Conservation (phyloP, 768 basidiomycete genomes). For the Mycena haematopus region DNA sequence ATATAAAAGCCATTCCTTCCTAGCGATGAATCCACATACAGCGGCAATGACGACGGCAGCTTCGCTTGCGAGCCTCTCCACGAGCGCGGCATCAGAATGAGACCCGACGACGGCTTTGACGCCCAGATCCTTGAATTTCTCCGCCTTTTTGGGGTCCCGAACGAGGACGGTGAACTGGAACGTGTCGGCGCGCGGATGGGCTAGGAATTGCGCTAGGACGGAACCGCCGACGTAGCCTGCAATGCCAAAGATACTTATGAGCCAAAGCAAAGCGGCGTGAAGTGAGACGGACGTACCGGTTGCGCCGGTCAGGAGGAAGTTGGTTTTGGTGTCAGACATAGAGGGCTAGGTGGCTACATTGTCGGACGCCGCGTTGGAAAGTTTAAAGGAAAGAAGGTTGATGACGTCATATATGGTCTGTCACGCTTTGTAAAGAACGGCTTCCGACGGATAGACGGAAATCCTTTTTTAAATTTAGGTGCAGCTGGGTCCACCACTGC, state of each 20-base stretch:
- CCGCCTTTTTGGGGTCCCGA: constrained; percentile 52
- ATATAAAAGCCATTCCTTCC: too few species aligned
- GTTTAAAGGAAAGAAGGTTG: too few species aligned
- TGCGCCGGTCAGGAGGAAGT: constrained; percentile 53
- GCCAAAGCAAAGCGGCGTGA: background rate
- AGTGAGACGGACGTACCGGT: constrained; percentile 42
- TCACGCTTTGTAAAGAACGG: too few species aligned
- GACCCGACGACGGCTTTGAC: constrained; percentile 52
- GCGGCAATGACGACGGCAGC: constrained; percentile 32
- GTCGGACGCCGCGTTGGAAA: too few species aligned
- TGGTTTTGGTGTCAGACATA: constrained; percentile 37
- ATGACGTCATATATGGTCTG: too few species aligned
- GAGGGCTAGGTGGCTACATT: too few species aligned
- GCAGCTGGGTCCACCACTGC: too few species aligned
- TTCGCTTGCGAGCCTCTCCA: constrained; percentile 51
- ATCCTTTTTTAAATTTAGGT: too few species aligned
- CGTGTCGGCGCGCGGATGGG: constrained; percentile 40
- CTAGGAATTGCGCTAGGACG: constrained; percentile 48
- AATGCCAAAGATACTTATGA: too few species aligned
- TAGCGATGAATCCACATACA: background rate
- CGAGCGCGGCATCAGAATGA: constrained; percentile 46
- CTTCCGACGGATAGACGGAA: too few species aligned
- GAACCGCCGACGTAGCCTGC: constrained; percentile 59
- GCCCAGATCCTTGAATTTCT: constrained; percentile 45
- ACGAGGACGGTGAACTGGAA: constrained; percentile 54